Conservation (phyloP, 140 eudicot genomes). For the Bidens hawaiensis region DNA sequence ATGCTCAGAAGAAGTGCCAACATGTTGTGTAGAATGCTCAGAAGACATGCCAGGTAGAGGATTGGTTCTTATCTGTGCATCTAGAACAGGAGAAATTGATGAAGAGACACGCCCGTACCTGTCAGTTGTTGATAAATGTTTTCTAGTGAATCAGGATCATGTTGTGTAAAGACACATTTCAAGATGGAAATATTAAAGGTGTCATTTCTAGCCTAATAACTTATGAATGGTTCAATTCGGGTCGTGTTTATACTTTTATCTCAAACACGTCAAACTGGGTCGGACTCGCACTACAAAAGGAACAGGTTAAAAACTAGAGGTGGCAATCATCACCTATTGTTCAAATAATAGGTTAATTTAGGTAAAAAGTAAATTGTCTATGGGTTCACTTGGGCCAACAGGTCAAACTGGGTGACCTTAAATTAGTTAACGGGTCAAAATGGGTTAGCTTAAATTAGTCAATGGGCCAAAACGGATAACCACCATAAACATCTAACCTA, state of each 20-base stretch:
- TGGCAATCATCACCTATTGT: no score
- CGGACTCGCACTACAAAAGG: not conserved
- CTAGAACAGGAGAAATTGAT: constrained; percentile 14
- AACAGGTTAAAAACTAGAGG: no score
- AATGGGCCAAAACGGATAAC: no score
- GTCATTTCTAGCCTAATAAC: not conserved
- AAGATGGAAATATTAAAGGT: not conserved
- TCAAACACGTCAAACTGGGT: not conserved
- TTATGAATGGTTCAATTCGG: not conserved
- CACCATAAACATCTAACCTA: no score
- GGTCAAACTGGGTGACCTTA: no score
- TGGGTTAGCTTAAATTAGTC: no score
- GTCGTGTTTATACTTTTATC: not conserved
- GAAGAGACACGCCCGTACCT: constrained; percentile 23
- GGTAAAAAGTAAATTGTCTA: no score
- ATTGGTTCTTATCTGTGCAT: constrained; percentile 7
- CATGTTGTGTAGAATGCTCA: constrained; percentile 9
- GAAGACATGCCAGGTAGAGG: not conserved
- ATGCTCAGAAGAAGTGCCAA: no score
- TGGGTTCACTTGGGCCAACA: no score
- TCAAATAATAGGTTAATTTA: no score
- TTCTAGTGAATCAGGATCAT: not conserved
- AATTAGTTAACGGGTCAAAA: no score
- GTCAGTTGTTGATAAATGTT: not conserved
- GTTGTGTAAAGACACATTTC: not conserved